Evolutionary conservation across 495 filamentous ascomycete genomes (phyloP), one percentile per base, ranked within the genome.

Genomic region (Pyronema omphalodes): DNA sequence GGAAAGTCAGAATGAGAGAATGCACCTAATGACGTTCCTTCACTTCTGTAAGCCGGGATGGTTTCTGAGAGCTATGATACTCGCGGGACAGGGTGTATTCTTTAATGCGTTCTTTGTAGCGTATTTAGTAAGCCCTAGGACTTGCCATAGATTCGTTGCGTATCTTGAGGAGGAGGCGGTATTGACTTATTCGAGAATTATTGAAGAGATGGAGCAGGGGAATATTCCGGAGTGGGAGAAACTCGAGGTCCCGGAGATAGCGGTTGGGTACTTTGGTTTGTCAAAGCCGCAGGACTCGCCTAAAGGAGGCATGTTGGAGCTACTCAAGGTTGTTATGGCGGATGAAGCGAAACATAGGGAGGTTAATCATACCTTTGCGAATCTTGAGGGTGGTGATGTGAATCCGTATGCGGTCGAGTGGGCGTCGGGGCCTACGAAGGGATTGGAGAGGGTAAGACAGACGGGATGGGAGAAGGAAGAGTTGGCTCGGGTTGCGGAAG

Each of bases 341-440:
- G 91, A 98, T 63, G 91, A 98, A 69, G 84, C 87, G n/a, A 91
- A 89, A 67, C 91, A 98, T 66, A 74, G 91, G 14, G 93, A 95
- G 67, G 93, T 96, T 54, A 98, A 98, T 67, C 91, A 98, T 63
- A 96, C 91, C 0, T 68, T 98, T 46, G 78, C 81, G 37, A 94
- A 94, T 61, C 67, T 96, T 37, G 71, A 87, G 52, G 67, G 77
- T 74, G 19, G 77, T 6, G 89, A 96, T 64, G 88, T 88, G n/a
- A 96, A 96, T 67, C 89, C 91, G 9, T 96, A 87, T 60, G 77
- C 83, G 34, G 87, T 68, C 80, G 81, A 60, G 74, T 83, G 58
- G 64, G 67, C 7, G 67, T 78, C 80, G 9, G 81, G 83, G 67
- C 83, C 83, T 6, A 71, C 67, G 0, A 86, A 86, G 67, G 82